Base-by-base conservation (phyloP, 208 protist species). In the Trypanosoma brucei region DNA sequence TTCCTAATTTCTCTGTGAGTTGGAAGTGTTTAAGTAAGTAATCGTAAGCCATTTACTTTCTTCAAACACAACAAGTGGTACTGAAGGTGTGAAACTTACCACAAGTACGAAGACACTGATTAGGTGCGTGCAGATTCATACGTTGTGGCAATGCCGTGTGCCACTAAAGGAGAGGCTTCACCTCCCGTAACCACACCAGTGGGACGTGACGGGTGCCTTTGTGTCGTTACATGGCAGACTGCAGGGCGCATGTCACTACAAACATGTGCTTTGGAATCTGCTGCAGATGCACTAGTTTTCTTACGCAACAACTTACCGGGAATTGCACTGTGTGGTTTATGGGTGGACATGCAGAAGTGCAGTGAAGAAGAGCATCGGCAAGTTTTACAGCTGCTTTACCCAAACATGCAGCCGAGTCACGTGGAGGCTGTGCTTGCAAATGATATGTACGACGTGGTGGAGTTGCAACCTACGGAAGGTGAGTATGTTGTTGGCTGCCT, bases 361-460 rank as follows among this genome's bases (percentile, higher is more conserved):
- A 45, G 59, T 2, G 75, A 70, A 8, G 75, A 76, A 37, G 51
- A 65, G n/a, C 58, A 62, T 64, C 73, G 70, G n/a, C 78, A 67
- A 8, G 45, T 61, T 2, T 51, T 84, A 11, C 49, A 81, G 35
- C 53, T 51, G 7, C 58, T 72, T 3, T 73, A 85, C 36, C 73
- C 77, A 30, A 46, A 66, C 50, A 59, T 87, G 50, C 72, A 83
- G 56, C 37, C 65, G 2, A 53, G 67, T 34, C 75, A 82, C 62
- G 53, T 82, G 42, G 80, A 87, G 31, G 80, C 63, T 13, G 70
- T 86, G 49, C 72, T 82, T 57, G 59, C 54, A 42, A 75, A 74
- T 14, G 79, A 70, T 62, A 80, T 83, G 70, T 74, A 73, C 51
- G 86, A 92, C 51, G 74, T 86, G 45, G 73, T 89, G 62, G 77